Conservation (phyloP, 768 basidiomycete species). For the Phaffia australis region DNA sequence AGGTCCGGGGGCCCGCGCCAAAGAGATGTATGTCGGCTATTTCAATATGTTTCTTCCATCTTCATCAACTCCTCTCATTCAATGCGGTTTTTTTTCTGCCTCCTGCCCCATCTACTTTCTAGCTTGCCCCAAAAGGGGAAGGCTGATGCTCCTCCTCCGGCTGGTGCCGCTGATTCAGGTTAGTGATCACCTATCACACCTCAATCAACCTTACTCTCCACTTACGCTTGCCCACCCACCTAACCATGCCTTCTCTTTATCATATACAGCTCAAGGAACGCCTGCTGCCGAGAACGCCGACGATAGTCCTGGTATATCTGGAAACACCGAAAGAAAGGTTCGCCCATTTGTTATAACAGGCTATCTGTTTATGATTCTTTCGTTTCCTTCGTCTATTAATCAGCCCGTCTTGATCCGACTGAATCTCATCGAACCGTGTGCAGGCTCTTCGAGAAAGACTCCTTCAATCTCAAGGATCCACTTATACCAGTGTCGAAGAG, state of each 20-base stretch:
- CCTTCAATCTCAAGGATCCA: neutral
- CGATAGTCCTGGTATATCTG: neutral
- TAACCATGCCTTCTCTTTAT: too few species aligned
- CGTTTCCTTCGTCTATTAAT: neutral
- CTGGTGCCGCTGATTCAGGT: neutral
- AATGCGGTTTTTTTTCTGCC: neutral
- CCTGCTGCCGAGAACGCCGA: neutral
- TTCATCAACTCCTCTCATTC: too few species aligned
- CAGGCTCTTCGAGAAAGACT: constrained; percentile 28
- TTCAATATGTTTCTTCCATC: neutral
- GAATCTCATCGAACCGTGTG: too few species aligned
- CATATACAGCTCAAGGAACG: constrained; percentile 1
- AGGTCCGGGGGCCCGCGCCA: constrained; percentile 20
- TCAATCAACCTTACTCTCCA: neutral
- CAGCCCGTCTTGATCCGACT: neutral
- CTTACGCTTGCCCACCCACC: neutral
- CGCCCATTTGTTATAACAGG: neutral
- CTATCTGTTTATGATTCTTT: neutral
- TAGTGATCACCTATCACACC: too few species aligned
- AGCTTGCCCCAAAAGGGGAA: neutral
- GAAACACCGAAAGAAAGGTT: neutral
- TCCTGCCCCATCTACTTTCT: neutral
- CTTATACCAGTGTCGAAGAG: constrained; percentile 14
- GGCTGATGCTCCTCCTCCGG: neutral
- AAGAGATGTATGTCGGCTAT: constrained; percentile 18